Evolutionary conservation across 2,329 filamentous ascomycete species (phyloP), one percentile per base, ranked within the genome.

Genomic region (Calonectria pseudoturangicola): DNA sequence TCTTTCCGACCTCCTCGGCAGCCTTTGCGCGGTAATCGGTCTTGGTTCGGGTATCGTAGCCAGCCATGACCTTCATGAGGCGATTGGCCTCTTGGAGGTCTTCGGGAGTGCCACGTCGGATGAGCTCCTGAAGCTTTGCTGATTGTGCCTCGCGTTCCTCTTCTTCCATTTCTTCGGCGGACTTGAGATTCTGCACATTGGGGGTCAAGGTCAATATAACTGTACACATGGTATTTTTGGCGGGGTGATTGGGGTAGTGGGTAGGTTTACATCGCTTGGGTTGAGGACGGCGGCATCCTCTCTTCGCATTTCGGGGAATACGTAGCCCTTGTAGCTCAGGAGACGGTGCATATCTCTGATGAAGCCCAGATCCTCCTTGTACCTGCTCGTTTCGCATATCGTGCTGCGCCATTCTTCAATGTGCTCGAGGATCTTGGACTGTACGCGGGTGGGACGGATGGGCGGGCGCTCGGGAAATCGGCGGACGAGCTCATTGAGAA

Each of bases 61-160:
- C 97, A 66, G 97, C 97, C 97, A 99, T 98, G 77, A 99, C 91
- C 86, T 99, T 99, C 97, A 99, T 99, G 66, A 99, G 89, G 79
- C 95, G 93, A 82, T 98, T 99, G 67, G 97, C 97, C 87, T 99
- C 97, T 83, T 98, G 96, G 72, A 99, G 87, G 83, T 99, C 97
- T 75, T 97, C 94, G 30, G 97, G 97, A 5, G 94, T 93, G 68
- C 97, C 97, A 77, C 97, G 90, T 73, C 97, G 93, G 82, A 99
- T 98, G 66, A 99, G 88, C 85, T 99, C 97, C 82, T 99, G 97
- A 21, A 99, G 89, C 85, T 99, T 99, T n/a, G 97, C 97, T 3
- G 95, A 98, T 82, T 99, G 97, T 2, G 96, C 96, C 79, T 96
- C 95, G 70, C 91, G 91, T 83, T 99, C 97, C 85, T 99, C 97